Evolutionary conservation across 306 rosid genomes (phyloP), one percentile per base, ranked within the genome.

Genomic region (Quercus variabilis): DNA sequence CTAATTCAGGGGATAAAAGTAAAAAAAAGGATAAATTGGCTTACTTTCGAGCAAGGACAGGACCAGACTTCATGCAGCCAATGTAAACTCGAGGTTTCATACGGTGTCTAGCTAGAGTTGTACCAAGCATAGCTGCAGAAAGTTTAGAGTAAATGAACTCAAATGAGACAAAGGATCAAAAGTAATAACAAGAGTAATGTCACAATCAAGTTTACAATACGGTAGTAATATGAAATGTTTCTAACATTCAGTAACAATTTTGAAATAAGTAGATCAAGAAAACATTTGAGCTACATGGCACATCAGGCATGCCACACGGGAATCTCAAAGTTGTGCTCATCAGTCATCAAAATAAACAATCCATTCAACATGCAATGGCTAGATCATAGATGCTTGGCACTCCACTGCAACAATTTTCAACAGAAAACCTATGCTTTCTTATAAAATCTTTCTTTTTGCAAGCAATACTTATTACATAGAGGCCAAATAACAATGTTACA

Each of bases 51-150:
- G 89, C 83, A 74, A 92, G 92, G 82, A 94, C 98, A 3, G 97
- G 98, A 64, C 98, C 98, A 23, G 97, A 91, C 82, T 94, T 94
- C 98, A 92, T 94, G 90, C 98, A 94, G 65, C 98, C 98, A 72
- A 92, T 83, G 63, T 92, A 94, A 57, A 90, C 94, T 9, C 92
- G 93, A 79, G 91, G 88, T 74, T 90, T 92, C 46, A 5, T 41
- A 13, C 86, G 93, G 77, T 88, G 89, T 86, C 84, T 80, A 60
- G 78, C 74, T 71, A 94, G 81, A 78, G 92, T 85, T 26, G 72
- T 67, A 71, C 91, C 97, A 75, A 94, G 97, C 6, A 92, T 90
- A 65, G 89, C 97, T 94, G 91, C 21, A 52, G 81, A 71, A 62
- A 51, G 5, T 31, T 64, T 67, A 28, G 13, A 72, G 68, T 65